A percentile compares a stretch with the other conserved stretches of the same genome.
These are phyloP conservation scores for Crithidia acanthocephali DNA, from an alignment of 208 protist species.

Conservation along the genomic window DNA sequence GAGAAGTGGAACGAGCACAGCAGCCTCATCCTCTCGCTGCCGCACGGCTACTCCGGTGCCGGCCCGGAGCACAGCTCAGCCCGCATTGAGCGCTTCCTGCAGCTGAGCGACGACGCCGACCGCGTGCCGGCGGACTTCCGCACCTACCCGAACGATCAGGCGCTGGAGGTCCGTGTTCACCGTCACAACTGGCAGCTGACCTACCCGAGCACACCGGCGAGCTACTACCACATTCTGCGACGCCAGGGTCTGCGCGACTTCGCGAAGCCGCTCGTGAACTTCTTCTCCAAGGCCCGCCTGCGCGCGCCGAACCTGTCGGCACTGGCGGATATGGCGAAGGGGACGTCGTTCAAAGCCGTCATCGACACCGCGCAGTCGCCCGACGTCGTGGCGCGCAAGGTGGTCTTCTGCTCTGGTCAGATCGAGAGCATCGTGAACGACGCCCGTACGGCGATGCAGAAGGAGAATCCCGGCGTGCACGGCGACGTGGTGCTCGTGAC, in stretches of 20 bases:
- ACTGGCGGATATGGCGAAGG: constrained; percentile 75
- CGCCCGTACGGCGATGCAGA: constrained; percentile 59
- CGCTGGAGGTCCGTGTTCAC: constrained; percentile 79
- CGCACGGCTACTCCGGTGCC: constrained; percentile 98
- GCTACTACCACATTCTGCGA: constrained; percentile 99
- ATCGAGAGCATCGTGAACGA: constrained; percentile 97
- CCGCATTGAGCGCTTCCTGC: constrained; percentile 98
- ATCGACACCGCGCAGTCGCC: constrained; percentile 27
- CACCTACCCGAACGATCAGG: constrained; percentile 55
- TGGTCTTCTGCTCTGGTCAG: constrained; percentile 98
- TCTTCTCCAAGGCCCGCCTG: constrained; percentile 94
- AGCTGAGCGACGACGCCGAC: constrained; percentile 95
- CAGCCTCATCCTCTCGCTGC: constrained; percentile 96
- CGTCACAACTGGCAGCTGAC: constrained; percentile 94
- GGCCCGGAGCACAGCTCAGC: constrained; percentile 98
- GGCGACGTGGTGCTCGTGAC: constrained; percentile 93
- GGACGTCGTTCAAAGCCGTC: constrained; percentile 62
- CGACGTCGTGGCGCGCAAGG: constrained; percentile 72
- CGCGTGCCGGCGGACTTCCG: constrained; percentile 74
- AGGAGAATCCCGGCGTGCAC: constrained; percentile 47
- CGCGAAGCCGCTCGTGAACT: constrained; percentile 97
- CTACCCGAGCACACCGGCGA: constrained; percentile 97
- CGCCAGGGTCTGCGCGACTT: constrained; percentile 97
- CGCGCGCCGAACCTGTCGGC: constrained; percentile 91
- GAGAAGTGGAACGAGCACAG: constrained; percentile 97